phyloP scores from a whole-genome alignment of 208 protist species.

The Trypanosoma rangeli region DNA sequence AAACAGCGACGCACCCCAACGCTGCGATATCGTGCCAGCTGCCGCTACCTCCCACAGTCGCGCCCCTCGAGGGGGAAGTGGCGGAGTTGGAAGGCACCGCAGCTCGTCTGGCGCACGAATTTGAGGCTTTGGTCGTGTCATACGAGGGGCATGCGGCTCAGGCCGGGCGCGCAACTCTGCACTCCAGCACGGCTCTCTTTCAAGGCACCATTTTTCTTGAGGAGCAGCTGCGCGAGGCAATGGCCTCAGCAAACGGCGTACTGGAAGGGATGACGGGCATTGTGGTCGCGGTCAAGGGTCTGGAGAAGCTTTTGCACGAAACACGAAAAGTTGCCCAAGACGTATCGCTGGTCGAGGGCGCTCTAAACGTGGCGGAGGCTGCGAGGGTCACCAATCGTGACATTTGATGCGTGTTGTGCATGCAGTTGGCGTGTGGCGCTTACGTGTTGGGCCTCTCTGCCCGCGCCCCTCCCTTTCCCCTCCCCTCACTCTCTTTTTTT shows the following conservation, averaged over 20 bases:
- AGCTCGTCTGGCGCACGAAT: not conserved
- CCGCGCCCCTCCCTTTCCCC: not conserved
- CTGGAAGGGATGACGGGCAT: conserved; percentile 9
- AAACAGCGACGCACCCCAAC: not conserved
- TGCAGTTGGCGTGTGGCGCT: not conserved
- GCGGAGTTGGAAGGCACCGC: conserved; percentile 4
- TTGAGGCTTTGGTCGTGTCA: conserved; percentile 1
- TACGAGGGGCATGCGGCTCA: conserved; percentile 4
- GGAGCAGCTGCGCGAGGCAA: conserved; percentile 14
- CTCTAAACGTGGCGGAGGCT: not conserved
- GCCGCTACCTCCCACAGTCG: not conserved
- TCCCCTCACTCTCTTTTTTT: not conserved
- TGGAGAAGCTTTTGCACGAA: conserved; percentile 17
- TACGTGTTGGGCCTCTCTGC: not conserved
- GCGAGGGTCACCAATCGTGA: not conserved
- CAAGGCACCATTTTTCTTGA: conserved; percentile 6
- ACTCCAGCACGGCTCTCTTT: conserved; percentile 3
- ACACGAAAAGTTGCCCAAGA: conserved; percentile 16
- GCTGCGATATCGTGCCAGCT: not conserved
- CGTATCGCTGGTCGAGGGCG: conserved; percentile 4
- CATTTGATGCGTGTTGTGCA: not conserved
- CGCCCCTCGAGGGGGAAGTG: conserved; percentile 4
- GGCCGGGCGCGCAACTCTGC: conserved; percentile 4
- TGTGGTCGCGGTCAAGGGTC: not conserved
- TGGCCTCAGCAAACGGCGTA: conserved; percentile 1